phyloP scores from a whole-genome alignment of 2,329 filamentous ascomycete genomes.

The Hypoxylon sp. region DNA sequence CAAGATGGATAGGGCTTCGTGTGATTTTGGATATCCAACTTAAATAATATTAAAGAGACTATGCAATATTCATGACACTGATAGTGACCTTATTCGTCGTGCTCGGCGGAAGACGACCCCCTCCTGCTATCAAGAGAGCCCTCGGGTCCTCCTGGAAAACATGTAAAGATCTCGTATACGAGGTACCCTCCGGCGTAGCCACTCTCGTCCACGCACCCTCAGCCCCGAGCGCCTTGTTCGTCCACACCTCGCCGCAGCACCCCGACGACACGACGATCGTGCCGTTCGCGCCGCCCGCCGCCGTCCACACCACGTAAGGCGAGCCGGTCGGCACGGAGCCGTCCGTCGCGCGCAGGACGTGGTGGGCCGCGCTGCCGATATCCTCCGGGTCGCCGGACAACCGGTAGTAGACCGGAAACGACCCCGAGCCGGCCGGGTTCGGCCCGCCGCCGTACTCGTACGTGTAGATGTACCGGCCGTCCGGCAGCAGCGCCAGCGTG shows the following conservation, averaged over 20 bases:
- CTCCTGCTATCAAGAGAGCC: conserved; percentile 53
- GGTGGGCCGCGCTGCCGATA: conserved; percentile 42
- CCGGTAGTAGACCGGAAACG: conserved; percentile 52
- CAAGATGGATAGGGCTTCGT: no score
- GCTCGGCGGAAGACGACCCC: conserved; percentile 55
- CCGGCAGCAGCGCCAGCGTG: conserved; percentile 66
- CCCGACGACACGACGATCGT: conserved; percentile 52
- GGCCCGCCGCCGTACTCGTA: conserved; percentile 52
- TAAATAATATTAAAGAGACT: no score
- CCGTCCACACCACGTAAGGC: conserved; percentile 53
- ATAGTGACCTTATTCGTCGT: conserved; percentile 54
- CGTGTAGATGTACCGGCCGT: conserved; percentile 69
- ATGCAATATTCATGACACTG: conserved; percentile 41
- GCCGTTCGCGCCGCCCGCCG: conserved; percentile 49
- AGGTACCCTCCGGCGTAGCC: conserved; percentile 42
- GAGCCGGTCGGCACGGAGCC: conserved; percentile 47
- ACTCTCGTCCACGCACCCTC: conserved; percentile 48
- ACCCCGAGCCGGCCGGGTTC: conserved; percentile 36
- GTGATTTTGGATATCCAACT: no score
- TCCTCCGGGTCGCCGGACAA: conserved; percentile 48
- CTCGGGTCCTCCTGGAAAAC: conserved; percentile 44
- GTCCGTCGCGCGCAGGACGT: conserved; percentile 41
- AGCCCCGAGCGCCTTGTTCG: conserved; percentile 50
- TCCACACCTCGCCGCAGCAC: conserved; percentile 48
- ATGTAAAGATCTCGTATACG: conserved; percentile 47